Conservation (phyloP, 1,139 yeast species). For the Pichia sp. region DNA sequence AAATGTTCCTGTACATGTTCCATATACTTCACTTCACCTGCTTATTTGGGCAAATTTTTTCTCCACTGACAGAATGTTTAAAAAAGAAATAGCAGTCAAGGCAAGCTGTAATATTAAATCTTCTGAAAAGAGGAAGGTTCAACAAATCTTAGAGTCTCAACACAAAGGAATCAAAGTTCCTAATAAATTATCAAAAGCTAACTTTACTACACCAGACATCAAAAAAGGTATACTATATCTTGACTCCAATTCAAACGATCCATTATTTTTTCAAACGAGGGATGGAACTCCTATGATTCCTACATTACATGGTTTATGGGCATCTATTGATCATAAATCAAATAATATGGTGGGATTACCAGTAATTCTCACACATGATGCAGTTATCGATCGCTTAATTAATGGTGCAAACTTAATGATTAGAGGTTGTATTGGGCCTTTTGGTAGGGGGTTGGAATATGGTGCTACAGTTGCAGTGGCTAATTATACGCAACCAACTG, state of each 20-base stretch:
- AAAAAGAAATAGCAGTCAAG: slow-evolving; percentile 58
- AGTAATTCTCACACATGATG: slow-evolving; percentile 60
- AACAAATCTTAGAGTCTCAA: slow-evolving; percentile 39
- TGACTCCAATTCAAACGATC: slow-evolving; percentile 51
- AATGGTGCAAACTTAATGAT: slow-evolving; percentile 89
- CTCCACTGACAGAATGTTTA: slow-evolving; percentile 41
- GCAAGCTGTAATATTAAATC: slow-evolving; percentile 74
- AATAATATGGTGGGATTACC: slow-evolving; percentile 57
- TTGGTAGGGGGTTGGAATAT: slow-evolving; percentile 39
- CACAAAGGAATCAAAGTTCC: slow-evolving; percentile 37
- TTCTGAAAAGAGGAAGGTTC: slow-evolving; percentile 65
- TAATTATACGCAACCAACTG: slow-evolving; percentile 51
- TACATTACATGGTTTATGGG: slow-evolving; percentile 68
- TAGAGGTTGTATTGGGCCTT: slow-evolving; percentile 83
- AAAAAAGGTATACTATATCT: slow-evolving; percentile 58
- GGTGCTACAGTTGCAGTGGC: slow-evolving; percentile 72
- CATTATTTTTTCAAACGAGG: slow-evolving; percentile 64
- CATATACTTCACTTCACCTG: background rate
- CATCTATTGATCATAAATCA: slow-evolving; percentile 25
- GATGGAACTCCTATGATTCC: slow-evolving; percentile 47
- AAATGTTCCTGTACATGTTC: background rate
- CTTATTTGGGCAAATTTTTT: background rate
- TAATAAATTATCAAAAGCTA: slow-evolving; percentile 55
- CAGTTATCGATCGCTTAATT: slow-evolving; percentile 55
- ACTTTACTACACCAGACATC: slow-evolving; percentile 50